Conservation (phyloP, 768 basidiomycete genomes). For the Tremella fuciformis region DNA sequence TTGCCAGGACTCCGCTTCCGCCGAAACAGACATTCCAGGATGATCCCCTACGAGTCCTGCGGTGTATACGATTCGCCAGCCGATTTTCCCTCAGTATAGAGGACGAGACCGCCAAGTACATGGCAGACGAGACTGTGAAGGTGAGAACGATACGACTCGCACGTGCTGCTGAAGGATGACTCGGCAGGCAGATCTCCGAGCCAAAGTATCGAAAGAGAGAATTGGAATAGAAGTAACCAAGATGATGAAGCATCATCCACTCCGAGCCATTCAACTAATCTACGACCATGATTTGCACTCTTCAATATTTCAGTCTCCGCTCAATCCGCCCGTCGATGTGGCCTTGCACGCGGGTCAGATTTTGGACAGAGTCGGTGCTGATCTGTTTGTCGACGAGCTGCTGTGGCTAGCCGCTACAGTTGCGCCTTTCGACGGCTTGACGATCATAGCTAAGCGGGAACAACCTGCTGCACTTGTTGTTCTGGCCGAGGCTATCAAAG, state of each 20-base stretch:
- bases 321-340: slow-evolving; percentile 46
- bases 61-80: slow-evolving; percentile 87
- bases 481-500: slow-evolving; percentile 78
- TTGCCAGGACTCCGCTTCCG: slow-evolving; percentile 82
- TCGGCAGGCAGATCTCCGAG: slow-evolving; percentile 62
- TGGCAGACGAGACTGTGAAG: slow-evolving; percentile 61
- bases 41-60: slow-evolving; percentile 87
- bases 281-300: slow-evolving; percentile 66
- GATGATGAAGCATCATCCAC: slow-evolving; percentile 88
- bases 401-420: slow-evolving; percentile 76
- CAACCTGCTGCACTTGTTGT: slow-evolving; percentile 65
- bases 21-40: slow-evolving; percentile 86
- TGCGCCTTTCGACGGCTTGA: slow-evolving; percentile 66
- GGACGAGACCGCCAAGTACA: slow-evolving; percentile 41
- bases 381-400: slow-evolving; percentile 50
- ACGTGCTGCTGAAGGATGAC: background rate
- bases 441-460: slow-evolving; percentile 64
- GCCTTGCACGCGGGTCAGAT: slow-evolving; percentile 63
- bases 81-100: slow-evolving; percentile 75
- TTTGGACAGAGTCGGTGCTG: slow-evolving; percentile 56
- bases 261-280: slow-evolving; percentile 72
- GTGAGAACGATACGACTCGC: slow-evolving; percentile 22
- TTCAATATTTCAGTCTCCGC: slow-evolving; percentile 46
- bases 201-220: slow-evolving; percentile 85
- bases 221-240: slow-evolving; percentile 89